phyloP scores from a whole-genome alignment of 2,329 filamentous ascomycete genomes.

The Delphinella strobiligena region DNA sequence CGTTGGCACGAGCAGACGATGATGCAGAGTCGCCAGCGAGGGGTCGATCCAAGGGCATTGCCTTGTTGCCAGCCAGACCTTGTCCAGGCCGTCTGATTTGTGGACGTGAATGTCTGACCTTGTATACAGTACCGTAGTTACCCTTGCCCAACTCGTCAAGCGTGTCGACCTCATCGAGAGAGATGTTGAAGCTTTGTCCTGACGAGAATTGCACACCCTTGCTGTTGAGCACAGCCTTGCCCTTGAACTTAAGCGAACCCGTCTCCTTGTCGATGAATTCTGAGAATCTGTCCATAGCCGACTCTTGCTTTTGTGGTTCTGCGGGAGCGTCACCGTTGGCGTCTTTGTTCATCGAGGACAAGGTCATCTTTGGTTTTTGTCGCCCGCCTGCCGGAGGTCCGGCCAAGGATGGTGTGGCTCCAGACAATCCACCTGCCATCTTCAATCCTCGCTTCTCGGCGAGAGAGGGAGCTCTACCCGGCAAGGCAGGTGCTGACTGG shows the following conservation, averaged over 20 bases:
- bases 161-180: constrained; percentile 87
- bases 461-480: constrained; percentile 40
- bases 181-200: constrained; percentile 84
- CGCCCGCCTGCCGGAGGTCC: constrained; percentile 20
- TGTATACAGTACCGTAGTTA: constrained; percentile 97
- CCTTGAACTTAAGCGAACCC: constrained; percentile 83
- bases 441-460: constrained; percentile 57
- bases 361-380: constrained; percentile 29
- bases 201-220: constrained; percentile 86
- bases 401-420: constrained; percentile 32
- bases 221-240: constrained; percentile 79
- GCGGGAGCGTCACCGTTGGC: constrained; percentile 14
- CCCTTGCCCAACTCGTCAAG: constrained; percentile 91
- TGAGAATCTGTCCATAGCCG: constrained; percentile 54
- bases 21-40: too few relatives aligned
- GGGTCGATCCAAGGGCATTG: constrained; percentile 27
- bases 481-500: constrained; percentile 37
- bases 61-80: constrained; percentile 48
- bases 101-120: constrained; percentile 74
- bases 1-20: neutral
- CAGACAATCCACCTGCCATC: constrained; percentile 43
- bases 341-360: constrained; percentile 31
- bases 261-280: constrained; percentile 87
- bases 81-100: constrained; percentile 48
- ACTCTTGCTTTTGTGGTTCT: constrained; percentile 24